Conservation (phyloP, 305 asterid species). For the Striga hermonthica region DNA sequence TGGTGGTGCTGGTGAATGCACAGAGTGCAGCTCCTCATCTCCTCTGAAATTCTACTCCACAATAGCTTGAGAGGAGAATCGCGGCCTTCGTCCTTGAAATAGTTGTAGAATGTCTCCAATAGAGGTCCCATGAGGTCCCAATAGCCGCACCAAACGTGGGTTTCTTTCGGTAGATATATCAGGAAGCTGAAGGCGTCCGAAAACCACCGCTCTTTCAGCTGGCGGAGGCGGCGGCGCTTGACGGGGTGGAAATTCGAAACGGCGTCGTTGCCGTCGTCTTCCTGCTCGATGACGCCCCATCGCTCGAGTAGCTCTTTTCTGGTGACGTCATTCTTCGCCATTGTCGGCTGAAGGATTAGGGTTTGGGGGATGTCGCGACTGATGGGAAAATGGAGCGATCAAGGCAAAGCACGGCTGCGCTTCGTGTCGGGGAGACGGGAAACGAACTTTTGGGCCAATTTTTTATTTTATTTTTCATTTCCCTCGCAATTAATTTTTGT, state of each 20-base stretch:
- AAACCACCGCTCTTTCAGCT: constrained; percentile 94
- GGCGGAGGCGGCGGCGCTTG: constrained; percentile 69
- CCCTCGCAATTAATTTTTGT: neutral
- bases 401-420: neutral
- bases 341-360: constrained; percentile 31
- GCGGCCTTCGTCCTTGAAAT: constrained; percentile 54
- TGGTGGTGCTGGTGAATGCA: constrained; percentile 96
- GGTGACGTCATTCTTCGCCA: constrained; percentile 45
- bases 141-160: constrained; percentile 85
- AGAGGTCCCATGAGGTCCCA: constrained; percentile 97
- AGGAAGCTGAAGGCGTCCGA: constrained; percentile 82
- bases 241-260: constrained; percentile 39
- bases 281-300: constrained; percentile 82
- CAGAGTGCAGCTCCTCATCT: constrained; percentile 72
- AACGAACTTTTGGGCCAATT: neutral
- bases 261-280: constrained; percentile 51
- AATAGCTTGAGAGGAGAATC: constrained; percentile 86
- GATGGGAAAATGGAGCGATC: constrained; percentile 10
- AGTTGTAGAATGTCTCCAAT: constrained; percentile 86
- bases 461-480: neutral
- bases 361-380: constrained; percentile 30
- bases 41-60: constrained; percentile 67
- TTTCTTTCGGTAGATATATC: constrained; percentile 57
- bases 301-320: constrained; percentile 72
- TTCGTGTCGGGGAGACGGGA: constrained; percentile 11